Conservation (phyloP, 2,329 filamentous ascomycete genomes). For the Colletotrichum musicola region DNA sequence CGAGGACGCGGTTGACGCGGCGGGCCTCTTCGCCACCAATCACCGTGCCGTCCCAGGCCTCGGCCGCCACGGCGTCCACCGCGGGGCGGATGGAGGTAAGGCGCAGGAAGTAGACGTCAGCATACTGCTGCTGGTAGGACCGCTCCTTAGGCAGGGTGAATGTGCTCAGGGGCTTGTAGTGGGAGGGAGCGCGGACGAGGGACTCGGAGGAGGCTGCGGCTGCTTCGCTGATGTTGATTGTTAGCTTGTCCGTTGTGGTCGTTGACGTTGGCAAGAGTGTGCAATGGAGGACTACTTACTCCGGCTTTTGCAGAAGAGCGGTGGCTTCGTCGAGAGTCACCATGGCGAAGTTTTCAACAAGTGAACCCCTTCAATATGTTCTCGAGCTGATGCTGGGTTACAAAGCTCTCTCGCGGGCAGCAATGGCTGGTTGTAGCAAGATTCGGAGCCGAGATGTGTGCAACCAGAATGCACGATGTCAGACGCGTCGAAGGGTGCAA, state of each 20-base stretch:
- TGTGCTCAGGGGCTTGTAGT: conserved; percentile 80
- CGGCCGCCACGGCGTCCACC: conserved; percentile 79
- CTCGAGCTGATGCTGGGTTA: background rate
- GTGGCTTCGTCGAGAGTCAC: conserved; percentile 58
- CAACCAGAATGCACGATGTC: conserved; percentile 29
- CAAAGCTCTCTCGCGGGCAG: conserved; percentile 17
- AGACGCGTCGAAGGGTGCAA: conserved; percentile 29
- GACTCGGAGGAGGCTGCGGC: conserved; percentile 3
- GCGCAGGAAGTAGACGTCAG: conserved; percentile 96
- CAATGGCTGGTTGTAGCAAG: conserved; percentile 12
- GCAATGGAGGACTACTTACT: conserved; percentile 54
- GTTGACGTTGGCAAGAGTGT: background rate
- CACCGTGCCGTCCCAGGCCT: conserved; percentile 82
- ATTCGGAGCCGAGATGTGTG: conserved; percentile 27
- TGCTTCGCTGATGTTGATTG: conserved; percentile 12
- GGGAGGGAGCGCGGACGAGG: conserved; percentile 65
- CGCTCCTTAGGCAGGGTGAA: conserved; percentile 78
- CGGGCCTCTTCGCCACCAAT: conserved; percentile 82
- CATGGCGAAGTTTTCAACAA: conserved; percentile 48
- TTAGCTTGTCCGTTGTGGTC: background rate
- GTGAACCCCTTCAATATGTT: background rate
- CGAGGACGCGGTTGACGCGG: conserved; percentile 88
- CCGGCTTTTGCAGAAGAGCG: conserved; percentile 61
- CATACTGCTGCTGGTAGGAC: conserved; percentile 95
- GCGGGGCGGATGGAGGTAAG: conserved; percentile 88